A percentile compares a stretch with the other conserved stretches of the same genome.
These are phyloP conservation scores for Logfia minima DNA, from an alignment of 129 eudicot species.

Conservation along the genomic window DNA sequence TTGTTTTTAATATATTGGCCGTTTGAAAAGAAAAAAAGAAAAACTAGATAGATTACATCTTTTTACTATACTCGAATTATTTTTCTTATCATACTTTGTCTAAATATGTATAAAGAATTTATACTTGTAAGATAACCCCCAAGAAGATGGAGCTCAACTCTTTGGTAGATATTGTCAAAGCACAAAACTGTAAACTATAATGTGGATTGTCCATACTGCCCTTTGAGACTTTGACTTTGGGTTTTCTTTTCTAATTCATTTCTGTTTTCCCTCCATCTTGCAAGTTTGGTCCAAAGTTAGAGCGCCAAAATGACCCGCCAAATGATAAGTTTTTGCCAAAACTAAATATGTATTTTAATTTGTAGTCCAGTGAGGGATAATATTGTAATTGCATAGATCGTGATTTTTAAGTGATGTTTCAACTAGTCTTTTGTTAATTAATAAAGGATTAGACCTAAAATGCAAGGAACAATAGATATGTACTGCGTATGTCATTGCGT, in stretches of 20 bases:
- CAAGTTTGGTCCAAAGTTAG: slow-evolving; percentile 22
- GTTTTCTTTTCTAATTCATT: no score
- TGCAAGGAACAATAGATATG: no score
- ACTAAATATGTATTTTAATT: not conserved
- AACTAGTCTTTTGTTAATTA: not conserved
- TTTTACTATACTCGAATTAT: no score
- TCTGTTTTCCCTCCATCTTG: slow-evolving; percentile 30
- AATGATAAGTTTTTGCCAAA: not conserved
- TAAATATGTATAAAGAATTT: not conserved
- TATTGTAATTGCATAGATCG: not conserved
- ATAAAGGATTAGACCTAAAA: no score
- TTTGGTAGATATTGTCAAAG: not conserved
- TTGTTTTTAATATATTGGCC: no score
- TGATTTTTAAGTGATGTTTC: not conserved
- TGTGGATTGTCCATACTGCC: slow-evolving; percentile 17
- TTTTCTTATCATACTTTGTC: not conserved
- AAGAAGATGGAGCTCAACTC: slow-evolving; percentile 11
- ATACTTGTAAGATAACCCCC: not conserved
- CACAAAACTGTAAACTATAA: not conserved
- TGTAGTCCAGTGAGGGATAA: slow-evolving; percentile 7
- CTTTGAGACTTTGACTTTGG: slow-evolving; percentile 12
- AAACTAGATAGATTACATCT: no score
- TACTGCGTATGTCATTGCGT: no score
- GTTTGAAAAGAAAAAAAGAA: no score
- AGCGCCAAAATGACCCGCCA: slow-evolving; percentile 46